Base-by-base conservation (phyloP, 83 land plant genomes). In the Picea engelmannii region DNA sequence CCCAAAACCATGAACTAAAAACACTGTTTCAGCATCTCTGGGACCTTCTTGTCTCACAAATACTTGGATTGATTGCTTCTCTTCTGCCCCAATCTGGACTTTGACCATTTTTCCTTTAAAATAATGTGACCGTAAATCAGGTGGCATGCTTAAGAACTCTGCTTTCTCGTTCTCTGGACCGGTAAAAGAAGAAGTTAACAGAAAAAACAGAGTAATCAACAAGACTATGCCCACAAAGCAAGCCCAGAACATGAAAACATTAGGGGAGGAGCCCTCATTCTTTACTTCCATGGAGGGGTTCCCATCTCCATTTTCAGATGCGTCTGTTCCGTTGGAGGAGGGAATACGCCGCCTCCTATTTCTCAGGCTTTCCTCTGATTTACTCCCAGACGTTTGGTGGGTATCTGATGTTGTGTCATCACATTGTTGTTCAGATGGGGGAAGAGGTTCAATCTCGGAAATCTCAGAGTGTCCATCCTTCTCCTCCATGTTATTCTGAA, bases 1-100 rank as follows among this genome's bases (percentile, higher is more conserved):
- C 1, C 91, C 96, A 49, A 90, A 59, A 0, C 96, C 96, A 79
- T 88, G 96, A 27, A 94, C 68, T 31, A 94, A 42, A 5, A 94
- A 55, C 3, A 94, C 83, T 60, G 86, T 83, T 52, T 90, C 93
- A 8, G 85, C 81, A 12, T 68, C 74, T 5, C 31, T 35, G 5
- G 88, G 86, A 16, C 92, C 90, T 31, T 76, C 21, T n/a, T 87
- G 84, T 52, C 84, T 40, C 35, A 84, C 80, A 84, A 92, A 94
- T 64, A 94, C 81, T 38, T 89, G 85, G 67, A 90, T 62, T 20
- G 91, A 83, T 12, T 82, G 62, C 9, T 66, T 81, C n/a, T 82
- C 71, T 35, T 58, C 59, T 9, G 83, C 60, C 73, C 76, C 49
- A 4, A 83, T 67, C 38, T 87, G 87, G 61, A 85, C 90, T 78